These are phyloP conservation scores for Trametes punicea DNA, from an alignment of 768 basidiomycete genomes.

Conservation along the genomic window DNA sequence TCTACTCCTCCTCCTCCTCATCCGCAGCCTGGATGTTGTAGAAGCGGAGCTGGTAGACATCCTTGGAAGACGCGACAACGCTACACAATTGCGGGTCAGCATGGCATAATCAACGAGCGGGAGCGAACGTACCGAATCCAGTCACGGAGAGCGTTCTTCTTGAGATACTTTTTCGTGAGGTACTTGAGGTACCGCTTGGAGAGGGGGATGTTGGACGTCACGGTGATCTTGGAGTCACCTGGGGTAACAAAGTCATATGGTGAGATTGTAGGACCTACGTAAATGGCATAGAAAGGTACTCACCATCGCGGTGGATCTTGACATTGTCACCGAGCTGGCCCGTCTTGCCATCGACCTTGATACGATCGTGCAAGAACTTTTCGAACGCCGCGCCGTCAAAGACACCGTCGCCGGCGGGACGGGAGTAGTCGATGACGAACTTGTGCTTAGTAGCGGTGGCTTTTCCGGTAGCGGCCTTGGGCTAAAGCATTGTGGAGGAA, in stretches of 20 bases:
- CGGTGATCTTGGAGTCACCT: constrained; percentile 81
- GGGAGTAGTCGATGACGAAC: constrained; percentile 84
- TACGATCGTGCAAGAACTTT: constrained; percentile 92
- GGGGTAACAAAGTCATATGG: neutral
- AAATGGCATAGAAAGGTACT: constrained; percentile 18
- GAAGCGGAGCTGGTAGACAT: constrained; percentile 92
- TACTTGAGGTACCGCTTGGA: constrained; percentile 99
- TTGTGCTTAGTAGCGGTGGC: constrained; percentile 59
- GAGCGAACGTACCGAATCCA: constrained; percentile 74
- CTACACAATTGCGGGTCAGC: constrained; percentile 31
- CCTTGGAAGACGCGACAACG: constrained; percentile 92
- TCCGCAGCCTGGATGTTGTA: constrained; percentile 77
- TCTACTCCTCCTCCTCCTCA: constrained; percentile 57
- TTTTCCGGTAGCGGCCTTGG: constrained; percentile 57
- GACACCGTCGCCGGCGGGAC: constrained; percentile 64
- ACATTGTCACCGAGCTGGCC: constrained; percentile 90
- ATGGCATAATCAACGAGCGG: neutral
- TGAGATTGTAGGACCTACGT: neutral
- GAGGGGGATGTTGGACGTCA: constrained; percentile 84
- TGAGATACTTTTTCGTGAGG: constrained; percentile 98
- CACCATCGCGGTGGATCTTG: constrained; percentile 85
- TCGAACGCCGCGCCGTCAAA: constrained; percentile 66
- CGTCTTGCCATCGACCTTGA: constrained; percentile 89
- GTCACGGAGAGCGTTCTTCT: constrained; percentile 94
- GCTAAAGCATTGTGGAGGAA: constrained; percentile 40